Base-by-base conservation (phyloP, 2,329 filamentous ascomycete genomes). In the Claviceps sp. region DNA sequence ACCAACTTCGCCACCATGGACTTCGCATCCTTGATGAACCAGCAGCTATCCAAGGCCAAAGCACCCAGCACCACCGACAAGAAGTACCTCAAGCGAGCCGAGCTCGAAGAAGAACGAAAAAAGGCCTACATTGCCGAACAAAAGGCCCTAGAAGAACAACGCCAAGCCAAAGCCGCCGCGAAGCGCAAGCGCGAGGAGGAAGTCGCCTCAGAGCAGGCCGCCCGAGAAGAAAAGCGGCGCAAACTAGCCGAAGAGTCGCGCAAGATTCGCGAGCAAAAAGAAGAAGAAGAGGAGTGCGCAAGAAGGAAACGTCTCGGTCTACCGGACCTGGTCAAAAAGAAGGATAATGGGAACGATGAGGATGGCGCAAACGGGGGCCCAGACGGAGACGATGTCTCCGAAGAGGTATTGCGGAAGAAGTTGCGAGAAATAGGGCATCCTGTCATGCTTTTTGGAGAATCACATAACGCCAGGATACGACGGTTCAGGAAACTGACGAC, bases 171-270 rank as follows among this genome's bases (percentile, higher is more conserved):
- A 57, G 73, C 80, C 1, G 77, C 79, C 1, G 82, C 85, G 60
- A 97, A 97, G 71, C 87, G 91, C 59, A 93, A 94, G 68, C 79
- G 82, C 24, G 91, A 97, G 51, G 90, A 95, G 39, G 90, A 95
- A 26, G 85, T 87, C 52, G 82, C 82, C 2, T 78, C 81, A 24
- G 83, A 85, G 57, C 79, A 80, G 57, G 78, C 74, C 13, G 73
- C 74, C 30, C 80, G 89, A 14, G 87, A 95, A 57, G 88, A 93
- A 62, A 96, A 96, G 73, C 82, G 85, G 51, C 78, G 80, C 54
- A 77, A 77, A 55, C 73, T 98, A 4, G 91, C 89, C 0, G 89
- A 95, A 56, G 88, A 95, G 62, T 88, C 85, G 48, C 77, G 78
- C 50, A 71, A 71, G 56, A 74, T 81, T 56, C 75, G 83, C 42